A percentile compares a stretch with the other conserved stretches of the same genome.
Evolutionary conservation across 1,139 yeast genomes (phyloP).

Genomic region (Suhomyces bokatorum): DNA sequence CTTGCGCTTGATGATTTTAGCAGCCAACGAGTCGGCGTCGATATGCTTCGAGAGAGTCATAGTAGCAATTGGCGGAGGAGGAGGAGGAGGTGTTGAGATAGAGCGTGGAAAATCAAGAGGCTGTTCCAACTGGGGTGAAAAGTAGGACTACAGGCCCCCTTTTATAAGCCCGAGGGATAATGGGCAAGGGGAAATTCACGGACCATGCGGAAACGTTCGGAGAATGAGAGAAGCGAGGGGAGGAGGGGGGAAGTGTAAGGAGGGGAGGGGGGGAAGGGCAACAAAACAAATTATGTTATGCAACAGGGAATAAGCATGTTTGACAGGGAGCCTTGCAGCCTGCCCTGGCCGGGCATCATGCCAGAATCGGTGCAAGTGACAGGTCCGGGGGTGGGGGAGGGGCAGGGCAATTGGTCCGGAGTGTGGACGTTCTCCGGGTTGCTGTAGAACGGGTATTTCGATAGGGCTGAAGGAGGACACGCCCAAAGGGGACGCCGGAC

Average conservation of each 20-base stretch:
- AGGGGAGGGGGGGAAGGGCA: too few species aligned
- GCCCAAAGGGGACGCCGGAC: too few species aligned
- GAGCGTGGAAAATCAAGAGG: not conserved
- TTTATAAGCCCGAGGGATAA: not conserved
- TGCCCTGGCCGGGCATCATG: not conserved
- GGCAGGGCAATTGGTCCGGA: too few species aligned
- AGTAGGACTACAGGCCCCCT: not conserved
- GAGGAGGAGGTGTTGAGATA: not conserved
- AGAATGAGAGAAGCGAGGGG: too few species aligned
- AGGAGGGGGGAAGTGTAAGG: too few species aligned
- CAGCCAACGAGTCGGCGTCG: conserved; percentile 26
- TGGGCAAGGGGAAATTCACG: not conserved
- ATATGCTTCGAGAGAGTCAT: conserved; percentile 33
- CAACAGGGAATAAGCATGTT: too few species aligned
- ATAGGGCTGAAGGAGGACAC: too few species aligned
- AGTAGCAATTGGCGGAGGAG: not conserved
- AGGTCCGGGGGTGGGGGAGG: not conserved
- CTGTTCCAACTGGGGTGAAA: not conserved
- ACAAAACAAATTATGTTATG: too few species aligned
- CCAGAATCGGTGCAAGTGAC: not conserved
- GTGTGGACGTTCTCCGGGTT: too few species aligned
- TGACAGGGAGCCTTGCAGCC: not conserved
- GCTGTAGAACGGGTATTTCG: too few species aligned
- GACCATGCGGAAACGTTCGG: not conserved
- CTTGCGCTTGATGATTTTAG: conserved; percentile 28